Conservation (phyloP, 495 filamentous ascomycete genomes). For the Beverwykella pulmonaria region DNA sequence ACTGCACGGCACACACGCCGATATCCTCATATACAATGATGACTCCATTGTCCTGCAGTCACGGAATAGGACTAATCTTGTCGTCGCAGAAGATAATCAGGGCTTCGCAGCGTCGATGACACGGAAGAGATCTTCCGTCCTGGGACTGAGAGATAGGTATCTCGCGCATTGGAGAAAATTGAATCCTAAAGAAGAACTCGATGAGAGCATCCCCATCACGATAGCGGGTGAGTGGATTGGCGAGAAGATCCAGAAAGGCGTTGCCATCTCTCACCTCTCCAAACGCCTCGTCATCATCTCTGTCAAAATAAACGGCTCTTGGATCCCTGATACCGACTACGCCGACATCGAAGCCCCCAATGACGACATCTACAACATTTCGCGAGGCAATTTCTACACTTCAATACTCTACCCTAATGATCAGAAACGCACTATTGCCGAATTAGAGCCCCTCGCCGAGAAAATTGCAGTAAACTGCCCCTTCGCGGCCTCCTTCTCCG, state of each 20-base stretch:
- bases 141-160: constrained; percentile 11
- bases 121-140: constrained; percentile 29
- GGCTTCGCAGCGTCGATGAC: constrained; percentile 34
- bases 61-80: constrained; percentile 33
- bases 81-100: constrained; percentile 34
- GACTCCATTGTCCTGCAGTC: constrained; percentile 41
- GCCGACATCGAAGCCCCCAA: constrained; percentile 35
- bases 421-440: constrained; percentile 8
- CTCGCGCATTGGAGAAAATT: constrained; percentile 23
- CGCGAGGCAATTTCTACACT: constrained; percentile 40
- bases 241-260: constrained; percentile 43
- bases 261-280: constrained; percentile 38
- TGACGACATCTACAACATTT: constrained; percentile 43
- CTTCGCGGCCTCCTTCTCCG: constrained; percentile 39
- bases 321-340: constrained; percentile 39
- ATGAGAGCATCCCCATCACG: constrained; percentile 33
- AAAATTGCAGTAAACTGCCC: constrained; percentile 44
- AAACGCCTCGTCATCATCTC: constrained; percentile 45
- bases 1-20: constrained; percentile 46
- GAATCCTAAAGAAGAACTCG: constrained; percentile 26
- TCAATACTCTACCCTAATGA: constrained; percentile 31
- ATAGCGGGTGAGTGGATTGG: constrained; percentile 49
- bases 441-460: constrained; percentile 33
- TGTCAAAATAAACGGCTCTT: constrained; percentile 39
- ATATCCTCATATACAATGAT: constrained; percentile 41